Base-by-base conservation (phyloP, 2,329 filamentous ascomycete genomes). In the Apiospora pterosperma region DNA sequence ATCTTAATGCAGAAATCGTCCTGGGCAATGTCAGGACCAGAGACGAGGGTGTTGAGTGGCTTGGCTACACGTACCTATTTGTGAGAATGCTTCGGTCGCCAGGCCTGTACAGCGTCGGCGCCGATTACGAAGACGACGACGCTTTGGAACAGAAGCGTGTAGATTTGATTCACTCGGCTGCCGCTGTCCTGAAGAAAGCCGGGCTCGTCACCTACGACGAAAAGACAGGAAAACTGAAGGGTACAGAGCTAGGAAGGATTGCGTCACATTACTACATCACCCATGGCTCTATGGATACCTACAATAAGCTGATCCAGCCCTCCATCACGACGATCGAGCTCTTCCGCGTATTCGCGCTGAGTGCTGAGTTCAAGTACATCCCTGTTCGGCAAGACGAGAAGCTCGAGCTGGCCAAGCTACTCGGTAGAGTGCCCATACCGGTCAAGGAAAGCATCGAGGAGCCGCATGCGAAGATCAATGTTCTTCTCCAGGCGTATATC, bases 231-330 rank as follows among this genome's bases (percentile, higher is more conserved):
- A 92, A 89, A 72, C 79, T 99, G 36, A 93, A 97, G 77, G 88
- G 92, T 4, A 99, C 96, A 0, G 96, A 99, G 76, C 89, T 99
- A 63, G 96, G 96, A 62, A 90, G 96, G 48, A 96, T 99, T 70
- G 92, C 96, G 6, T 98, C 95, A 16, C 96, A 99, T 77, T 99
- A 99, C 82, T 99, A 99, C 81, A 97, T 99, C 74, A 96, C 93
- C 0, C 89, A 97, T 77, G 92, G 88, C 70, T 98, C 95, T 16
- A 99, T 99, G 96, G 86, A 95, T 70, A 97, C 92, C 1, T 99
- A 99, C 81, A 97, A 97, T 76, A 92, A 92, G 75, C 90, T 98
- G 69, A 92, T 99, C 59, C 94, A 97, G 75, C 93, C 95, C 16
- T 93, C 91, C 12, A 96, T 97, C 71, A 93, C 92, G 31, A 92